Evolutionary conservation across 371 early-diverging fungal genomes (phyloP), one percentile per base, ranked within the genome.

Genomic region (Zychaea mexicana): DNA sequence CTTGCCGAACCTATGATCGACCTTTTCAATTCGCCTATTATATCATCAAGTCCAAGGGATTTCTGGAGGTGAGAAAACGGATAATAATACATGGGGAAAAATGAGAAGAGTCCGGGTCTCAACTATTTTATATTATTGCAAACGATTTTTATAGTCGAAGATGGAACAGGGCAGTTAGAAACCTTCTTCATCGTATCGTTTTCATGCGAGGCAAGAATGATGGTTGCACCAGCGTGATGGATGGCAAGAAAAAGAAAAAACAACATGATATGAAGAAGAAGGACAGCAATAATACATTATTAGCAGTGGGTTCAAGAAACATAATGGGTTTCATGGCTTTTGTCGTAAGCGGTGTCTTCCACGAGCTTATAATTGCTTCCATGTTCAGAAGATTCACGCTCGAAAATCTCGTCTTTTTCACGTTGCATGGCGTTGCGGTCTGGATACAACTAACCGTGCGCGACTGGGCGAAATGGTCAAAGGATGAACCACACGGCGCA

Each of bases 321-420:
- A 32, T 42, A 3, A 61, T 68, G 27, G 75, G 78, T 0, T 32
- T 78, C 1, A 19, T 68, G 12, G 46, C 69, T 15, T 78, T 78
- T 45, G 38, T 78, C 21, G 36, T 73, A 10, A 78, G 79, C 27
- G 79, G 79, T 7, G 10, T 67, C 0, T 71, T 78, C 21, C 79
- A 78, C 56, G 79, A 78, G 47, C 31, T 76, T 52, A 63, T 78
- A 26, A 70, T 78, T 26, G 71, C 73, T 67, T 67, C 70, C 52
- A 47, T 64, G 13, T 70, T 71, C 65, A 60, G 79, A 52, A 57
- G 54, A 21, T 58, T 78, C n/a, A 76, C 79, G 10, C 46, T 78
- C 2, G 79, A 78, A 24, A 73, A 78, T 38, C 10, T 76, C 27
- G 1, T 56, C 4, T 78, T 76, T 31, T 78, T 78, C 46, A 63